Conservation (phyloP, 108 stramenopile species). For the Mediolabrus comicus region DNA sequence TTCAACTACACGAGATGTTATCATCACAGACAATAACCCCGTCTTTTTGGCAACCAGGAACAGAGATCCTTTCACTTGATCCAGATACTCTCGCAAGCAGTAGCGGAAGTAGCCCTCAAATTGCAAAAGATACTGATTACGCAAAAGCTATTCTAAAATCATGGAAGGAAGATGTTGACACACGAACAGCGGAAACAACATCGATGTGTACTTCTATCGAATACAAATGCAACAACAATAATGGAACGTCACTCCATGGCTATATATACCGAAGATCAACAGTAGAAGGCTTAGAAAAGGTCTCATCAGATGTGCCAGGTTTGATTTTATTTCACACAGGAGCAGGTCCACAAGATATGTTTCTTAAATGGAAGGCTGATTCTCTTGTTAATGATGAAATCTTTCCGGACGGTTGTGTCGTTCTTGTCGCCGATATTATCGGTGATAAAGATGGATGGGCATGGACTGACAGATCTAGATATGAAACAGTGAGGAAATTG, state of each 20-base stretch:
- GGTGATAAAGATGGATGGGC: constrained; percentile 65
- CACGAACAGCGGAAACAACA: neutral
- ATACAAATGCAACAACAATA: constrained; percentile 14
- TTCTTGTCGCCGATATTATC: constrained; percentile 64
- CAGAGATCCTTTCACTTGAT: neutral
- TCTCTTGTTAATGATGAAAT: constrained; percentile 34
- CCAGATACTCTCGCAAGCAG: neutral
- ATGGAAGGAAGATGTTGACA: constrained; percentile 33
- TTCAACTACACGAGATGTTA: neutral
- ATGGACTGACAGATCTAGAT: constrained; percentile 60
- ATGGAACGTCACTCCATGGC: constrained; percentile 45
- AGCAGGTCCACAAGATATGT: constrained; percentile 77
- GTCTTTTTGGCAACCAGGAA: neutral
- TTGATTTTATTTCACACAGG: constrained; percentile 76
- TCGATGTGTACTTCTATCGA: constrained; percentile 8
- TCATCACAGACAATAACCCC: neutral
- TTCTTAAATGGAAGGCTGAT: constrained; percentile 66
- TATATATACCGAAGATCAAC: constrained; percentile 38
- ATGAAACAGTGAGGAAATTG: constrained; percentile 37
- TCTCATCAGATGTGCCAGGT: constrained; percentile 30
- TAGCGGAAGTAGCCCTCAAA: constrained; percentile 7
- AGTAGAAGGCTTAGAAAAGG: neutral
- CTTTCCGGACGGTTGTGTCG: constrained; percentile 46
- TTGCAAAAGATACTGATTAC: constrained; percentile 44
- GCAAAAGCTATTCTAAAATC: constrained; percentile 43